Base-by-base conservation (phyloP, 306 rosid species). In the Lathyrus sativus region DNA sequence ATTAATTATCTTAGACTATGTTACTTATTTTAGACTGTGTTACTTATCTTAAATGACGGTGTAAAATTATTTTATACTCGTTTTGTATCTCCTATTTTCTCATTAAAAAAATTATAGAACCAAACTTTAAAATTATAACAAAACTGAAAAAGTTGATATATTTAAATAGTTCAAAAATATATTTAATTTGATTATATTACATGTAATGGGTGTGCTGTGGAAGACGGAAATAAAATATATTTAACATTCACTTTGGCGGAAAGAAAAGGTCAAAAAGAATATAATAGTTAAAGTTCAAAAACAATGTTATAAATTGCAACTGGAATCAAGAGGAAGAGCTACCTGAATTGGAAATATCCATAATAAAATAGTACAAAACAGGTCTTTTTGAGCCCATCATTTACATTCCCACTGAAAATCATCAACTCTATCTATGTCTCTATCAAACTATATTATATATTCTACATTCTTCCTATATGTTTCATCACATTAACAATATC, bases 321-420 rank as follows among this genome's bases (percentile, higher is more conserved):
- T 2, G 15, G 31, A 14, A 15, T 75, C 39, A 29, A 68, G 57
- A 14, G 43, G 5, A 31, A 65, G 15, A 55, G 74, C 80, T 60
- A 57, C 84, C 79, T 54, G 84, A 80, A 46, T 76, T 67, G 5
- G 1, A 45, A 0, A 45, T 26, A 66, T 46, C 53, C 54, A 19
- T 38, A 53, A 41, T 64, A 74, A 74, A 79, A 37, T 12, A 70
- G 26, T 64, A 17, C 71, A 64, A 71, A 41, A 48, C 65, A 18
- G 77, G n/a, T 67, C 66, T 71, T 54, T 13, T 28, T 6, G 64
- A 46, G 64, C 78, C 44, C 78, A 72, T 76, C 57, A 54, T 60
- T 67, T 75, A 39, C 22, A 54, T 38, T 66, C 84, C 84, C 81
- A 72, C 70, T 46, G 81, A 76, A 76, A 68, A 42, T 44, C 4